Percentiles rank a stretch among this genome's conserved stretches.
These are phyloP conservation scores for Vitis hybrid DNA, from an alignment of 177 flowering plant genomes.

Conservation along the genomic window DNA sequence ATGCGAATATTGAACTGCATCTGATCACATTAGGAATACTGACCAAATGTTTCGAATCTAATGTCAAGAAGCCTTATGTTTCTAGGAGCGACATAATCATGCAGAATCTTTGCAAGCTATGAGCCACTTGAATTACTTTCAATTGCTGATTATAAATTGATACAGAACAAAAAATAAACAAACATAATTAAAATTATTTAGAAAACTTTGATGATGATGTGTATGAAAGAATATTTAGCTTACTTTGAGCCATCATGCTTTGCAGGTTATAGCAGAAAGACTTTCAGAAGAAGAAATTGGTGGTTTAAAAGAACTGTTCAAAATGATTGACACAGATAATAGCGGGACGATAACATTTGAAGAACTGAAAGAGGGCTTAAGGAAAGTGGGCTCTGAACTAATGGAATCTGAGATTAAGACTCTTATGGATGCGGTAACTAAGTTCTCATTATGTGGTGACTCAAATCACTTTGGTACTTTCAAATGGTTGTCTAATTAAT, in stretches of 20 bases:
- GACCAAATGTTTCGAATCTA: too few relatives aligned
- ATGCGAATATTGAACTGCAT: too few relatives aligned
- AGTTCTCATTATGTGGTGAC: background rate
- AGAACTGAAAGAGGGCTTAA: constrained; percentile 78
- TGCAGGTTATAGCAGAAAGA: constrained; percentile 86
- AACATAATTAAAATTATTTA: too few relatives aligned
- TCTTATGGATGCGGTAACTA: constrained; percentile 81
- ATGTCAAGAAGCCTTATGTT: too few relatives aligned
- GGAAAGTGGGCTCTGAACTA: constrained; percentile 74
- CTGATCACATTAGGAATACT: too few relatives aligned
- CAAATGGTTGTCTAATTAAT: background rate
- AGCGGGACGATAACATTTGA: constrained; percentile 90
- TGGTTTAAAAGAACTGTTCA: constrained; percentile 80
- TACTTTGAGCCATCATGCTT: background rate
- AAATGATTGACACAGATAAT: constrained; percentile 87
- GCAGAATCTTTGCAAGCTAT: too few relatives aligned
- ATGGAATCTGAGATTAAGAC: constrained; percentile 81
- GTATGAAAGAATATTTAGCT: too few relatives aligned
- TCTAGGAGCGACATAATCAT: too few relatives aligned
- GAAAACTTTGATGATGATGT: too few relatives aligned
- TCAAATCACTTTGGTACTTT: background rate
- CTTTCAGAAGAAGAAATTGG: constrained; percentile 93
- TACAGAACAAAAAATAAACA: too few relatives aligned
- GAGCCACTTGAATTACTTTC: too few relatives aligned
- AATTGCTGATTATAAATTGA: too few relatives aligned